These are phyloP conservation scores for Cyanodermella asteris DNA, from an alignment of 2,329 filamentous ascomycete genomes.

Conservation along the genomic window DNA sequence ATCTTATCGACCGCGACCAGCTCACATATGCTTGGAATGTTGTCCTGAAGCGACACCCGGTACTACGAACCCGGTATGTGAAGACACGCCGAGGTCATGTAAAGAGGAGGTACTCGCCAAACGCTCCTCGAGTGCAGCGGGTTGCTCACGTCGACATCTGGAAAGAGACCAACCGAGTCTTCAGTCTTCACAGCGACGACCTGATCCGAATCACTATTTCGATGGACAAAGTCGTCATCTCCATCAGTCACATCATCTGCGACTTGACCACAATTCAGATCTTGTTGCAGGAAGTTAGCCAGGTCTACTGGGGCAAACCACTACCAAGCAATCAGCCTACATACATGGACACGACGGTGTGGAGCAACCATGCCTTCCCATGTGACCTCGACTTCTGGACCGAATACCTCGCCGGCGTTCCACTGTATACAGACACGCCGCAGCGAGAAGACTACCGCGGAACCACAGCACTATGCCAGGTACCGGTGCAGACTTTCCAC, in stretches of 20 bases:
- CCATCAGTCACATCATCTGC: conserved; percentile 14
- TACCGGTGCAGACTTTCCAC: background rate
- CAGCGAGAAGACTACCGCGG: background rate
- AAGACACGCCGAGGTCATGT: background rate
- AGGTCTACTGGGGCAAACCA: conserved; percentile 7
- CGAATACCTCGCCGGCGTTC: conserved; percentile 2
- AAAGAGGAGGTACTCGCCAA: background rate
- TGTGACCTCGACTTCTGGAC: conserved; percentile 5
- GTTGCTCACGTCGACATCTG: background rate
- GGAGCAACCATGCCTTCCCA: conserved; percentile 2
- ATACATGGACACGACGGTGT: conserved; percentile 4
- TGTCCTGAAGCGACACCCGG: conserved; percentile 2
- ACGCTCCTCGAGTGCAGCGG: background rate
- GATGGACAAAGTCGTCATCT: conserved; percentile 8
- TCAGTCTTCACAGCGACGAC: conserved; percentile 9
- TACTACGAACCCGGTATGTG: background rate
- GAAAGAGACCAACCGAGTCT: conserved; percentile 8
- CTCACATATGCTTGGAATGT: conserved; percentile 9
- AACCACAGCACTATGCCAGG: background rate
- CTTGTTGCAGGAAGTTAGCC: conserved; percentile 11
- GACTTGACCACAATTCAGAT: conserved; percentile 13
- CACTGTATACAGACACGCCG: background rate
- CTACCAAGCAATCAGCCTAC: conserved; percentile 1
- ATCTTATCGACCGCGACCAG: conserved; percentile 6
- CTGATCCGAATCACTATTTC: conserved; percentile 12